Evolutionary conservation across 306 rosid genomes (phyloP).

Genomic region (Fragaria nilgerrensis): DNA sequence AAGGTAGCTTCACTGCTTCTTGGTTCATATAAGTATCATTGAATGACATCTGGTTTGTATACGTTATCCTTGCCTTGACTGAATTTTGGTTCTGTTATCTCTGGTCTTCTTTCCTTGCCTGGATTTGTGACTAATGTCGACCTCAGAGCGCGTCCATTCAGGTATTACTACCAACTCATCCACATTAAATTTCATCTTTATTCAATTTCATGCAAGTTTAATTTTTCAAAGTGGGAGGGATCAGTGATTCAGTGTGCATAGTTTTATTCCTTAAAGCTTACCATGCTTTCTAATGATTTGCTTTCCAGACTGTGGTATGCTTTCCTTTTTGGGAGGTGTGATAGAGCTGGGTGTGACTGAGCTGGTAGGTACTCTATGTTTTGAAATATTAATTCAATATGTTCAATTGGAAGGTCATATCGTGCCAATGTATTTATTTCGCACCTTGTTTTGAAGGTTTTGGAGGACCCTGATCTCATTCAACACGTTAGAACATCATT

Average conservation of each 20-base stretch:
- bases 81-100: slow-evolving; percentile 15
- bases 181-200: neutral
- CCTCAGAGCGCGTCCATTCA: slow-evolving; percentile 84
- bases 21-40: neutral
- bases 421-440: slow-evolving; percentile 7
- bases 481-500: slow-evolving; percentile 47
- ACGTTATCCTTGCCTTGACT: neutral
- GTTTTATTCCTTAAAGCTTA: neutral
- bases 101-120: slow-evolving; percentile 40
- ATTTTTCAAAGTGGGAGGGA: neutral
- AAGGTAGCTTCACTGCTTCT: slow-evolving; percentile 50
- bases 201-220: neutral
- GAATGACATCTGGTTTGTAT: neutral
- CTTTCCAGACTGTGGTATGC: slow-evolving; percentile 73
- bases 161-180: slow-evolving; percentile 38
- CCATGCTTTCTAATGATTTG: slow-evolving; percentile 24
- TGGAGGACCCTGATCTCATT: slow-evolving; percentile 65
- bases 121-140: slow-evolving; percentile 22
- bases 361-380: slow-evolving; percentile 45
- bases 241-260: neutral
- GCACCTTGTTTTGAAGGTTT: slow-evolving; percentile 42
- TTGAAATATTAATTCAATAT: slow-evolving; percentile 3
- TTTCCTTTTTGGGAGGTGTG: slow-evolving; percentile 79
- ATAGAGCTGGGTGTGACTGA: slow-evolving; percentile 73
- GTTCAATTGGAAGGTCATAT: slow-evolving; percentile 11